phyloP scores from a whole-genome alignment of 805 yeast species.

The Suhomyces sp. region DNA sequence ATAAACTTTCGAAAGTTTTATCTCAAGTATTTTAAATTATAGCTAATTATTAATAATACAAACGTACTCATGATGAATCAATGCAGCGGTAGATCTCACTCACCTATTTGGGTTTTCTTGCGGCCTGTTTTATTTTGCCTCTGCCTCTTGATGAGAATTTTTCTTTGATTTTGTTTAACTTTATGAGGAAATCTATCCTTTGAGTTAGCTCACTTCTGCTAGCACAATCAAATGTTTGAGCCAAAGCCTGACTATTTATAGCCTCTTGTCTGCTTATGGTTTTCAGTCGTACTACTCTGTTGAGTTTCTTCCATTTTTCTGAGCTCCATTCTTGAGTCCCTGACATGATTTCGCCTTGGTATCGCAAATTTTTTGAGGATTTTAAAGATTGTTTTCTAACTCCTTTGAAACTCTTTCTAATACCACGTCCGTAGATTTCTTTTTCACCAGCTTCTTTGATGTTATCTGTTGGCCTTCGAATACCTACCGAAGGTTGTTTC shows the following conservation, averaged over 20 bases:
- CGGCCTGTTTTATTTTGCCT: not conserved
- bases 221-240: conserved; percentile 24
- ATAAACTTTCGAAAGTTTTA: conserved; percentile 47
- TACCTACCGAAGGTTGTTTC: not conserved
- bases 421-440: not conserved
- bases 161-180: conserved; percentile 4
- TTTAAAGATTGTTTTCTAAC: not conserved
- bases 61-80: not conserved
- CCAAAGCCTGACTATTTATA: conserved; percentile 25
- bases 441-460: not conserved
- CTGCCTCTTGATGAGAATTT: not conserved
- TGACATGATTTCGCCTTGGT: not conserved
- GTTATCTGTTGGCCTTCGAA: not conserved
- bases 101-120: not conserved
- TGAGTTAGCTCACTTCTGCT: conserved; percentile 29
- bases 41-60: not conserved
- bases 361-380: not conserved
- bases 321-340: conserved; percentile 22
- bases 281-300: conserved; percentile 26
- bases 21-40: conserved; percentile 48
- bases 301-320: conserved; percentile 32
- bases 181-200: conserved; percentile 26
- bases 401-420: not conserved
- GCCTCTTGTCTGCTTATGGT: conserved; percentile 25
- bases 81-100: not conserved